Base-by-base conservation (phyloP, 352 stramenopile species). In the Globisporangium rhizosaccharum region DNA sequence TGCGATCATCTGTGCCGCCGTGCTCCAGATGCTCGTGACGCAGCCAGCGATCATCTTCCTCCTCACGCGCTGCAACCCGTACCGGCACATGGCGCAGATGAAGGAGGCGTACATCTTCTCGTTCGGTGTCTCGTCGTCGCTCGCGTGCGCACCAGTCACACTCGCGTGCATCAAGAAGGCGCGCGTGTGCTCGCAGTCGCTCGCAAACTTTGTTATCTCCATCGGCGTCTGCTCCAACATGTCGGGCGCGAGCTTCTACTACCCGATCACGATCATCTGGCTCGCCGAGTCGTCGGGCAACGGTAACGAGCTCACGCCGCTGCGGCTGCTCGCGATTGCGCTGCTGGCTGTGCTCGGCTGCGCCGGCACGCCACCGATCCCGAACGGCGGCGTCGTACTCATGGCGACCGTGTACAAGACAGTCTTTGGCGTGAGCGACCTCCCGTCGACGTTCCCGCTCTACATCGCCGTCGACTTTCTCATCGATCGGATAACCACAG, bases 171-270 rank as follows among this genome's bases (percentile, higher is more conserved):
- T 92, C 12, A 75, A 85, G 44, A 82, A 83, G 26, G 78, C 79
- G 9, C 65, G 73, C 9, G 67, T 83, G 63, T 87, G 76, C 51
- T 89, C 79, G 23, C 77, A 83, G 56, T 88, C 82, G 44, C 72
- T 92, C 15, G 75, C 74, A n/a, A 88, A 87, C 37, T 87, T 90
- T 48, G 73, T 88, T 20, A 70, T 92, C 53, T 90, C 79, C 15
- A 76, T 92, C 28, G 81, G 79, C 23, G 79, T 85, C 10, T 70
- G 73, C 17, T 78, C 76, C 15, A 87, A 88, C 66, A 73, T 87
- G 55, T 81, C 73, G 0, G 75, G 65, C 23, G 68, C 66, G 17
- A 79, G 73, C 23, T 81, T 76, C 63, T 89, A 89, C 62, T 78
- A 79, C 44, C 79, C 79, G 6, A 76, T 93, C 48, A 72, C 67